Evolutionary conservation across 371 early-diverging fungal species (phyloP).

Genomic region (Choanephora cucurbitarum): DNA sequence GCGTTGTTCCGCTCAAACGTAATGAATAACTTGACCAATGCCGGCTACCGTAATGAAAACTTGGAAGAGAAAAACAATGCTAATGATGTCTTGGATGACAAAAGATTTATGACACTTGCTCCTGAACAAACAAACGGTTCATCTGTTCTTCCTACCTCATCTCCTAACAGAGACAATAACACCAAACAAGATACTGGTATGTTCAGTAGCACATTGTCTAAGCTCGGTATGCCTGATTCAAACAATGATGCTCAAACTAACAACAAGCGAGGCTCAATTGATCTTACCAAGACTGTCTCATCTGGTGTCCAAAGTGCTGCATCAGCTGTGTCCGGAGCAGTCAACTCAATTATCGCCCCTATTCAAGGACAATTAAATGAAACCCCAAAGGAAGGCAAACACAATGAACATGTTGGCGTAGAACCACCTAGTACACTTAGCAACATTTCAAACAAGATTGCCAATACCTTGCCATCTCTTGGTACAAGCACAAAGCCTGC

Average conservation of each 20-base stretch:
- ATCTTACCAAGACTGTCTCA: not conserved
- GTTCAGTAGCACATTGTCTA: not conserved
- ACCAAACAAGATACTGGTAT: not conserved
- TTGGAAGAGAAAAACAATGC: not conserved
- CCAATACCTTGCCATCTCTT: not conserved
- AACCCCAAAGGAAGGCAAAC: not conserved
- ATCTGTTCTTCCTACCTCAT: not conserved
- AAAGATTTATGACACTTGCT: not conserved
- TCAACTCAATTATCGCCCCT: not conserved
- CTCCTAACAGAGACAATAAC: not conserved
- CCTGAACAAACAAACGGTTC: not conserved
- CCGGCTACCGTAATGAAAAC: too few species aligned
- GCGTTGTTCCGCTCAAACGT: not conserved
- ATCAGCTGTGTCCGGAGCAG: not conserved
- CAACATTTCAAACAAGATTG: not conserved
- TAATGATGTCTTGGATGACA: not conserved
- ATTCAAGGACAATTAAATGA: not conserved
- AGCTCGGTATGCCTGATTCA: not conserved
- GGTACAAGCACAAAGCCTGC: not conserved
- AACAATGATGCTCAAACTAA: not conserved
- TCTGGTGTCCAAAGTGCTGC: not conserved
- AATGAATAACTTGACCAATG: not conserved
- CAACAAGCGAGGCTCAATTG: not conserved
- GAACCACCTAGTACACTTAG: not conserved
- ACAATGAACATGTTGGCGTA: not conserved